phyloP scores from a whole-genome alignment of 192 early-diverging fungal genomes.

The Coemansia sp. region DNA sequence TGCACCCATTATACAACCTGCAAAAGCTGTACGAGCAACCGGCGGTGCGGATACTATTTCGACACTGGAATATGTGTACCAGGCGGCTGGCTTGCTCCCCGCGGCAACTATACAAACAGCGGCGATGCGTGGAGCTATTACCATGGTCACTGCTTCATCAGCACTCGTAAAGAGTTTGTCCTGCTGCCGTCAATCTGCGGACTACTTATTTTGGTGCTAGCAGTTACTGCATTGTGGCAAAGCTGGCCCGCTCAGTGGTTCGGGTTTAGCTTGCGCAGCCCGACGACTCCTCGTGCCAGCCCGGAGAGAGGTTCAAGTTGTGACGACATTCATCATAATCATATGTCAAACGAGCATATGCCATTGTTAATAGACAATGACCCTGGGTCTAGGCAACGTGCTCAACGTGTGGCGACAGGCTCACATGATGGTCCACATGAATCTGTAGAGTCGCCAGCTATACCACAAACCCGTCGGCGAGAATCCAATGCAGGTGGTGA shows the following conservation, averaged over 20 bases:
- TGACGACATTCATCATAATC: constrained; percentile 2
- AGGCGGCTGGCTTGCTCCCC: constrained; percentile 42
- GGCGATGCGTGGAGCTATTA: constrained; percentile 44
- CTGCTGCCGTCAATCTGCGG: constrained; percentile 34
- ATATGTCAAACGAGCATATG: constrained; percentile 21
- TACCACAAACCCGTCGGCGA: not conserved
- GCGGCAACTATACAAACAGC: constrained; percentile 22
- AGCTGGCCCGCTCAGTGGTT: constrained; percentile 15
- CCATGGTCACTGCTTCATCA: constrained; percentile 45
- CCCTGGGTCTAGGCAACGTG: constrained; percentile 12
- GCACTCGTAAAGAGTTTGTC: constrained; percentile 40
- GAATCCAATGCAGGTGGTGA: constrained; percentile 3
- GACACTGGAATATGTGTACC: constrained; percentile 35
- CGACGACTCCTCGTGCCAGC: constrained; percentile 18
- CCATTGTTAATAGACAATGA: constrained; percentile 55
- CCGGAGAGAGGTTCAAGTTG: constrained; percentile 1
- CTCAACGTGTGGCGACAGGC: not conserved
- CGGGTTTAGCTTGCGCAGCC: not conserved
- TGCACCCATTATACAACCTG: constrained; percentile 28
- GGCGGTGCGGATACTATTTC: constrained; percentile 41
- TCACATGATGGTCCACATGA: not conserved
- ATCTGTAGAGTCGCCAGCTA: constrained; percentile 3
- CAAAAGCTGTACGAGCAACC: constrained; percentile 27
- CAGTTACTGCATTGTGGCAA: constrained; percentile 35
- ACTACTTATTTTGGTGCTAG: constrained; percentile 23